Evolutionary conservation across 352 stramenopile species (phyloP), one percentile per base, ranked within the genome.

Genomic region (Elongisporangium anandrum): DNA sequence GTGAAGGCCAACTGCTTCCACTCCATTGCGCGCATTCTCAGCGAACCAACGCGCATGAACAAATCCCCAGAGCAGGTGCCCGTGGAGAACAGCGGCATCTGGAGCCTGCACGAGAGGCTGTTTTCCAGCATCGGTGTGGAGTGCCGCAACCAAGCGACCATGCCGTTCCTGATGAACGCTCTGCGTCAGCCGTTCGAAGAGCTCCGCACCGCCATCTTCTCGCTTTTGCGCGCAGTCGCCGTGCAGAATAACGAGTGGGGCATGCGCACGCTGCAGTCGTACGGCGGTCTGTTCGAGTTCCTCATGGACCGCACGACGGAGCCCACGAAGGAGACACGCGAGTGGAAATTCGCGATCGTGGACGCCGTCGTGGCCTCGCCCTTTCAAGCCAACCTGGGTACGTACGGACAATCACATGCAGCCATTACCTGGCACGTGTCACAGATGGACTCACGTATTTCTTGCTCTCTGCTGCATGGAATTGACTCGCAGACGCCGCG

Each of bases 261-360:
- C 23, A 59, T 95, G 57, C 75, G 73, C 10, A 58, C 68, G 17
- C 47, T 95, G 60, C 67, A 80, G 8, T 83, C 77, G 12, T 94
- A 94, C 62, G 87, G 82, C 29, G 85, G 87, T 10, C 91, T 95
- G 56, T 85, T 93, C 52, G 87, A 95, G 68, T 95, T 91, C 60
- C 66, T 95, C 34, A 58, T 94, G 59, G 81, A 95, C 63, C 81
- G 85, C 38, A 72, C 67, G 20, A 95, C 87, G 9, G 87, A 95
- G 60, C 82, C 85, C 22, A 93, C 77, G 22, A 95, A 94, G 54
- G 72, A 88, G 54, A 89, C 82, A 22, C 79, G 85, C 61, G 87
- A 95, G 69, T 95, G 87, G 87, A 95, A 95, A 64, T 95, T 95
- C 64, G 81, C 87, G 8, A 69, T 95, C 54, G 72, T 91, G n/a